Evolutionary conservation across 2,329 filamentous ascomycete species (phyloP), one percentile per base, ranked within the genome.

Genomic region (Alternaria ventricosa): DNA sequence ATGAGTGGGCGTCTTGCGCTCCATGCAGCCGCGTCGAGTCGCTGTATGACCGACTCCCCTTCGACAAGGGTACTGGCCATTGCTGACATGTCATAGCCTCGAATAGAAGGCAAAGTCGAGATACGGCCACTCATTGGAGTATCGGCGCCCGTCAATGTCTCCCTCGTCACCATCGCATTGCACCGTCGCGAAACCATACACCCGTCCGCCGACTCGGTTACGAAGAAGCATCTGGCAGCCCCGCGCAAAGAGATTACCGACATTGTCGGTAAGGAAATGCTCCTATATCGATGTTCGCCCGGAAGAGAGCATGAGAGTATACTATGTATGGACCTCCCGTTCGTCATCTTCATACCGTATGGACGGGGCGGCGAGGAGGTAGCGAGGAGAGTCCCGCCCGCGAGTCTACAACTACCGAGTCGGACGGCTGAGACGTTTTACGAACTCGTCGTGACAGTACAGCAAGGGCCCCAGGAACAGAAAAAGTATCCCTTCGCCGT

Each of bases 81-180:
- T 69, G 68, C 74, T 78, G 68, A 77, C 72, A 64, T 36, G 45
- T 25, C 56, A 50, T 77, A 97, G 93, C 96, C 96, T 76, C 92
- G 96, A 78, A 95, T 99, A 83, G 95, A 97, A 85, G 96, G 96
- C 74, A 97, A 96, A 79, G 96, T 99, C 78, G 96, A 98, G 83
- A 96, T 99, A 74, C 89, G 96, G 64, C 96, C 96, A 45, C 90
- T 89, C 58, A 87, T 90, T 66, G 95, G 96, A 65, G 90, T 92
- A 74, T 95, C 94, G 18, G 94, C 94, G 73, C 94, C 96, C 45
- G 94, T 98, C 74, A 89, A 91, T 77, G 86, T 99, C 76, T 97
- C 94, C 53, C 88, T 97, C 71, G 95, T 98, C 71, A 94, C 94
- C 74, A 96, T 99, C 84, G 94, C 91, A 74, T 88, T 99, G 60